Evolutionary conservation across 2,329 filamentous ascomycete species (phyloP), one percentile per base, ranked within the genome.

Genomic region (Hymenoscyphus fructigenus): DNA sequence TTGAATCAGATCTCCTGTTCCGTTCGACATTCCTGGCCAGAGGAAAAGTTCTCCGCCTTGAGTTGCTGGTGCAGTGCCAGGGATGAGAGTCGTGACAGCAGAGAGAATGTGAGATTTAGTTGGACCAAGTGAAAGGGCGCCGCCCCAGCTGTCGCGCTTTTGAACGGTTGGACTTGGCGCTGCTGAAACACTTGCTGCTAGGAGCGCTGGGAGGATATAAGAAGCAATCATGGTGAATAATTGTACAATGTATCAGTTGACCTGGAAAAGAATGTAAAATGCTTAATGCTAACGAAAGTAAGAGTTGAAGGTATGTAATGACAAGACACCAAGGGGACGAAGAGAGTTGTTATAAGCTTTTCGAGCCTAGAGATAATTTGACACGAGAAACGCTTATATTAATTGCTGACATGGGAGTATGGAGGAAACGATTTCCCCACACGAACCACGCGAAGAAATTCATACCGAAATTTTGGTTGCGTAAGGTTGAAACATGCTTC

Each of bases 21-120:
- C 78, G 66, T 80, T 81, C 61, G 76, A 78, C 77, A 81, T 80
- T 5, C 79, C 79, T 6, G 78, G 79, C 78, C 78, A 81, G 41
- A 81, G 74, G 70, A 79, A 79, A 0, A 81, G 73, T 36, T 72
- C 71, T 3, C 78, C 78, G 32, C 73, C 76, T 59, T 80, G 78
- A 0, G 73, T 75, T 0, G 73, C 55, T 6, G 79, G 79, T 0
- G 78, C 77, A 1, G 69, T 65, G 26, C 79, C 79, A 1, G 78
- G 78, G 41, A 78, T 76, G n/a, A 80, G 65, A 5, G 75, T 79
- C 7, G 79, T 80, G 15, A 78, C 75, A 4, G 78, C 75, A 38
- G 76, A 74, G 68, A 76, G 67, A 62, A 79, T 80, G 55, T 74
- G 75, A 5, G 77, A 78, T 56, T 74, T 78, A 2, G 74, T 70